Evolutionary conservation across 2,329 filamentous ascomycete species (phyloP), one percentile per base, ranked within the genome.

Genomic region (Lasiodiplodia sp.): DNA sequence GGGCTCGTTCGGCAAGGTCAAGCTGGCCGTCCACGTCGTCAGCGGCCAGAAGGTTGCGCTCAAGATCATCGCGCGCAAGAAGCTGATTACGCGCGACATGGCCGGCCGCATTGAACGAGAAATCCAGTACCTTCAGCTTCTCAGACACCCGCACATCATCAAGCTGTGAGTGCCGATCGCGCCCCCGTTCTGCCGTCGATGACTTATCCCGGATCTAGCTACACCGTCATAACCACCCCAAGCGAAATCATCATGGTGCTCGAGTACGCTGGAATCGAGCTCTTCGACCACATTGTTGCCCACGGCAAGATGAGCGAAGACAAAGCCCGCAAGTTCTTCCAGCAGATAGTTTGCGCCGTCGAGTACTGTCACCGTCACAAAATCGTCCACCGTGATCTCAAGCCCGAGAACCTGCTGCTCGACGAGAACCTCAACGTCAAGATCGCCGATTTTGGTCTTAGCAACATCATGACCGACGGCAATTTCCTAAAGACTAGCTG

Each of bases 401-500:
- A 99, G 81, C 96, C 96, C 11, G 96, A 99, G 84, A 99, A 99
- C 78, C 83, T 99, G 60, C 87, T 99, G 53, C 89, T 99, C 64
- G 96, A 99, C 81, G 93, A 96, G 72, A 91, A 96, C 69, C 91
- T 97, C 77, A 97, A 99, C 76, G 95, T 99, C 82, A 99, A 99
- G 84, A 99, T 99, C 82, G 96, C 96, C 75, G 96, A 99, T 82
- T 99, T 99, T 74, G 96, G 96, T 69, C 86, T 99, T 68, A 98
- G 95, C 84, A 99, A 99, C 79, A 99, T 99, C 82, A 99, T 99
- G 96, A 98, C 96, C 0, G 96, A 99, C 78, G 96, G 96, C 31
- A 99, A 99, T 79, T 99, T 99, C 78, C 88, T 99, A 75, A 98
- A 97, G 83, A 99, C 96, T 1, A 98, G 94, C 78, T 99, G 96